phyloP scores from a whole-genome alignment of 495 filamentous ascomycete species.

The Neurospora intermedia region DNA sequence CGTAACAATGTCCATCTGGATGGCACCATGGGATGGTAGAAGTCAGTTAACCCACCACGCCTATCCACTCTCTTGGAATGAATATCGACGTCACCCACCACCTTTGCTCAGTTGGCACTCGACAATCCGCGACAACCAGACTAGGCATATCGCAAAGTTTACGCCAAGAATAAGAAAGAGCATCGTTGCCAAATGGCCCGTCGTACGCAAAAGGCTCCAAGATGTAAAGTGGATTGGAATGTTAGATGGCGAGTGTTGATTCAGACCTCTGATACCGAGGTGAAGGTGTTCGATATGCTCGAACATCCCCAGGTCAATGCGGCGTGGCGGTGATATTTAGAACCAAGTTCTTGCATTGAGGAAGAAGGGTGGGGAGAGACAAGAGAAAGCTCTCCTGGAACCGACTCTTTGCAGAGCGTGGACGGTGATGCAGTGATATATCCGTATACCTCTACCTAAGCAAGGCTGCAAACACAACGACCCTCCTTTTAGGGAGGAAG shows the following conservation, averaged over 20 bases:
- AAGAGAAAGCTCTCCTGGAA: not conserved
- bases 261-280: too few species aligned
- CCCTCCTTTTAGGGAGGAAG: not conserved
- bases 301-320: not conserved
- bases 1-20: not conserved
- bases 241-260: constrained; percentile 28
- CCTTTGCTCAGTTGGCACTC: not conserved
- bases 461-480: not conserved
- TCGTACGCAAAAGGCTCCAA: constrained; percentile 27
- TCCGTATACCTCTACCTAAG: not conserved
- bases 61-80: not conserved
- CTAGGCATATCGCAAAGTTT: not conserved
- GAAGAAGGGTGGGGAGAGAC: not conserved
- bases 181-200: constrained; percentile 32
- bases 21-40: not conserved
- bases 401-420: too few species aligned
- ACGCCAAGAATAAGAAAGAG: not conserved
- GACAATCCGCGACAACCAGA: not conserved
- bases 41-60: too few species aligned
- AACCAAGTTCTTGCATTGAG: not conserved
- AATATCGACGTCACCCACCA: not conserved
- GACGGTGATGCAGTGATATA: not conserved
- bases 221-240: constrained; percentile 46
- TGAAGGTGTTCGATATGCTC: constrained; percentile 28
- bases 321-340: not conserved